phyloP scores from a whole-genome alignment of 768 basidiomycete species.

The Panaeolus papilionaceus region DNA sequence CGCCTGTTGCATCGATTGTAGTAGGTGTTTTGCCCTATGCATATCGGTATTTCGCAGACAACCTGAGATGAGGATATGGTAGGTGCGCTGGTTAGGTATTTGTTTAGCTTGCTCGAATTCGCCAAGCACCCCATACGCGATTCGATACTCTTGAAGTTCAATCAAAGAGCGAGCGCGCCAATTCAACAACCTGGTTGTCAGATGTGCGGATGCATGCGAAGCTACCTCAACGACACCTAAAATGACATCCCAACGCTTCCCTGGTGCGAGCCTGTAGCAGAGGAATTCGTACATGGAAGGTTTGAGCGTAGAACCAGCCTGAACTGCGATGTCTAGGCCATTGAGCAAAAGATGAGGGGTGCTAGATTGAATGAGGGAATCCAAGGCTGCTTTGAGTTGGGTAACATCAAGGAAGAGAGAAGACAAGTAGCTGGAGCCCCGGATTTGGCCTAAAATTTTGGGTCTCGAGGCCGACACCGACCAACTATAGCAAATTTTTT shows the following conservation, averaged over 20 bases:
- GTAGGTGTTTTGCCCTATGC: slow-evolving; percentile 53
- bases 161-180: slow-evolving; percentile 70
- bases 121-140: slow-evolving; percentile 50
- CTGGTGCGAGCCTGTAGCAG: slow-evolving; percentile 52
- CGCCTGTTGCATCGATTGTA: slow-evolving; percentile 63
- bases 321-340: slow-evolving; percentile 53
- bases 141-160: slow-evolving; percentile 56
- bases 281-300: slow-evolving; percentile 65
- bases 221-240: slow-evolving; percentile 55
- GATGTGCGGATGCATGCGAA: slow-evolving; percentile 51
- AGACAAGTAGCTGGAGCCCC: slow-evolving; percentile 26
- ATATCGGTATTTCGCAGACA: slow-evolving; percentile 75
- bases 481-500: not conserved
- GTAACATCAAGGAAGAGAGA: slow-evolving; percentile 37
- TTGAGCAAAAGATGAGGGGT: slow-evolving; percentile 48
- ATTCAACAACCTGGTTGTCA: slow-evolving; percentile 66
- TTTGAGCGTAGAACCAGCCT: slow-evolving; percentile 54
- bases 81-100: slow-evolving; percentile 65
- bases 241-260: slow-evolving; percentile 57
- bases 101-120: slow-evolving; percentile 56
- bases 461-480: not conserved
- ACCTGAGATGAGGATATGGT: slow-evolving; percentile 70
- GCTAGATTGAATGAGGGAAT: slow-evolving; percentile 38
- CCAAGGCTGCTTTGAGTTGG: slow-evolving; percentile 38
- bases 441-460: slow-evolving; percentile 9